Percentiles rank a stretch among this genome's conserved stretches.
Conservation (phyloP, 352 stramenopile genomes). For the Poterioochromonas sp. region DNA sequence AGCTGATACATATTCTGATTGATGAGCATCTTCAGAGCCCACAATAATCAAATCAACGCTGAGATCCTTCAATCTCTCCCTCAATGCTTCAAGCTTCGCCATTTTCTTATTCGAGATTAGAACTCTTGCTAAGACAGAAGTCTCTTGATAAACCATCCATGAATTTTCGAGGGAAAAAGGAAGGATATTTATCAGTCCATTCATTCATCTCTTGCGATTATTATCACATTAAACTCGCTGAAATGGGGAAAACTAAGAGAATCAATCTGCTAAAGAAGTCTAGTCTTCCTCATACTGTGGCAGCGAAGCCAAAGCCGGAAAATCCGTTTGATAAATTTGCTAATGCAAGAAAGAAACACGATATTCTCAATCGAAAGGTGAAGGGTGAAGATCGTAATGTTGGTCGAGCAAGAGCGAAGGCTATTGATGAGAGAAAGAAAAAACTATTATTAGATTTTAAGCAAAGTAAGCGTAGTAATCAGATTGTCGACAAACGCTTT, state of each 20-base stretch:
- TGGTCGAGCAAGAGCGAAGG: constrained; percentile 55
- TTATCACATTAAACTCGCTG: no score
- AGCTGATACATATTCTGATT: constrained; percentile 79
- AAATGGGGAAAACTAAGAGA: no score
- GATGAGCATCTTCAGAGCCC: constrained; percentile 74
- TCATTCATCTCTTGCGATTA: no score
- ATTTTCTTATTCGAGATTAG: no score
- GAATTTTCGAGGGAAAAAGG: no score
- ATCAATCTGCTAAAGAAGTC: no score
- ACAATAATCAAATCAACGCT: constrained; percentile 64
- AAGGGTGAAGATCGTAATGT: constrained; percentile 77
- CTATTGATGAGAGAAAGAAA: constrained; percentile 66
- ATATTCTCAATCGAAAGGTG: constrained; percentile 71
- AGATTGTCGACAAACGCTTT: constrained; percentile 67
- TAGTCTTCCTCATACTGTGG: no score
- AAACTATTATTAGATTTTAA: constrained; percentile 69
- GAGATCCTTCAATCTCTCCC: neutral
- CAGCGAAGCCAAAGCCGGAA: constrained; percentile 26
- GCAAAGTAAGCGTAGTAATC: constrained; percentile 69
- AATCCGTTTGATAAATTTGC: constrained; percentile 79
- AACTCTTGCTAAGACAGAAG: no score
- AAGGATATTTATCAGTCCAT: no score
- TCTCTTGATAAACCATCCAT: no score
- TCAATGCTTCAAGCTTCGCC: no score
- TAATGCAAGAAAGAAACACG: constrained; percentile 72